A percentile compares a stretch with the other conserved stretches of the same genome.
Conservation (phyloP, 371 early-diverging fungal genomes). For the Mortierella sp. region DNA sequence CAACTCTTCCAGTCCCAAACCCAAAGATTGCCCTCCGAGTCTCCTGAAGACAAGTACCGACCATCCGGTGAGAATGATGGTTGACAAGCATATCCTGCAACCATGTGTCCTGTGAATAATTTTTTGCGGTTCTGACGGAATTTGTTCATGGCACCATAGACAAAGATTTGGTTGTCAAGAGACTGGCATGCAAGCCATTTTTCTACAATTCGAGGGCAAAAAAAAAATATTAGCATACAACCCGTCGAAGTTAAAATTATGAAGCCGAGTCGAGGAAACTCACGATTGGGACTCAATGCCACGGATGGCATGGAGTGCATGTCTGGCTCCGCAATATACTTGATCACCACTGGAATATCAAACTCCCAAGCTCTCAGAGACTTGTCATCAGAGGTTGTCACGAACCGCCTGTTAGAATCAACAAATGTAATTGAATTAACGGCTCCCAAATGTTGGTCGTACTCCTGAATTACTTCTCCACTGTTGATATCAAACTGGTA, state of each 20-base stretch:
- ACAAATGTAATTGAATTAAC: slow-evolving; percentile 97
- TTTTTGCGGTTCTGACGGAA: slow-evolving; percentile 93
- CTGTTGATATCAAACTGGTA: slow-evolving; percentile 84
- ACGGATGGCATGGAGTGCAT: slow-evolving; percentile 98
- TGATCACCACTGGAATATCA: slow-evolving; percentile 97
- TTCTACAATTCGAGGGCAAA: slow-evolving; percentile 66
- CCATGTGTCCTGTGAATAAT: slow-evolving; percentile 91
- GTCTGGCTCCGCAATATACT: slow-evolving; percentile 95
- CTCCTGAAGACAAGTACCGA: slow-evolving; percentile 90
- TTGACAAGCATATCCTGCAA: slow-evolving; percentile 97
- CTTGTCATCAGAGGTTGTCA: slow-evolving; percentile 97
- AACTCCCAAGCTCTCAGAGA: slow-evolving; percentile 97
- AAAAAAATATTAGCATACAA: neutral
- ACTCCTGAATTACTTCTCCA: slow-evolving; percentile 91
- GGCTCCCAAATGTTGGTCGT: slow-evolving; percentile 96
- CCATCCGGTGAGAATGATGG: slow-evolving; percentile 95
- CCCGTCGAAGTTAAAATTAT: slow-evolving; percentile 1
- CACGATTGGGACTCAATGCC: slow-evolving; percentile 88
- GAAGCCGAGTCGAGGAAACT: slow-evolving; percentile 55
- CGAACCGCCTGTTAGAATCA: slow-evolving; percentile 93
- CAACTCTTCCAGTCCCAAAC: slow-evolving; percentile 98
- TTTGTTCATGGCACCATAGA: slow-evolving; percentile 89
- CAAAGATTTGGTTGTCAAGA: slow-evolving; percentile 93
- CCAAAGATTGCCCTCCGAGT: slow-evolving; percentile 93
- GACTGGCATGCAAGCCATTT: slow-evolving; percentile 96